Conservation (phyloP, 2,329 filamentous ascomycete species). For the Ophioceras dolichostomum region DNA sequence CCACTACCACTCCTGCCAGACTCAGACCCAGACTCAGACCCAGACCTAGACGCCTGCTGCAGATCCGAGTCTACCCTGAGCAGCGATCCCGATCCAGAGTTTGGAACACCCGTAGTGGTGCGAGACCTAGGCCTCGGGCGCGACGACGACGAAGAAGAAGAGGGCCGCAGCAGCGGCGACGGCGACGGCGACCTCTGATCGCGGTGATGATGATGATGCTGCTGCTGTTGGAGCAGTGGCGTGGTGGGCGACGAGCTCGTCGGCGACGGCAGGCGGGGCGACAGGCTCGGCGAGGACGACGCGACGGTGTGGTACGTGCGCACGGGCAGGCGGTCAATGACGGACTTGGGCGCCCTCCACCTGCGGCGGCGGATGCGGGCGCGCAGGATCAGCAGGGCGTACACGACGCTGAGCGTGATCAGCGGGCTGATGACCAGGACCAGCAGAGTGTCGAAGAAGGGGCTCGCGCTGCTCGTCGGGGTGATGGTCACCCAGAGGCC, state of each 20-base stretch:
- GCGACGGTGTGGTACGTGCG: slow-evolving; percentile 85
- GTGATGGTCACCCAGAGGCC: slow-evolving; percentile 96
- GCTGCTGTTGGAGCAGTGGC: slow-evolving; percentile 56
- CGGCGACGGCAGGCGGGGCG: slow-evolving; percentile 48
- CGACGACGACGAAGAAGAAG: slow-evolving; percentile 19
- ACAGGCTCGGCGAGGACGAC: slow-evolving; percentile 38
- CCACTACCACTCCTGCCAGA: too few species aligned
- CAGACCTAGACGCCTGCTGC: too few species aligned
- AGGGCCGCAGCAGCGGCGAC: neutral
- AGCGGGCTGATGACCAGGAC: slow-evolving; percentile 92
- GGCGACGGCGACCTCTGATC: neutral
- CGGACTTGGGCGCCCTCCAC: slow-evolving; percentile 95
- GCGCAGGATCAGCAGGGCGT: slow-evolving; percentile 74
- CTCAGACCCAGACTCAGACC: too few species aligned
- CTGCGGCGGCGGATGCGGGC: slow-evolving; percentile 79
- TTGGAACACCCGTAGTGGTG: slow-evolving; percentile 49
- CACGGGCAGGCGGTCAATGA: slow-evolving; percentile 89
- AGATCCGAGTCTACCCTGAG: slow-evolving; percentile 28
- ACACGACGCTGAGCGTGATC: slow-evolving; percentile 85
- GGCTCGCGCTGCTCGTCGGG: slow-evolving; percentile 76
- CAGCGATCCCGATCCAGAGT: slow-evolving; percentile 27
- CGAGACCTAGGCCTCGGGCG: slow-evolving; percentile 50
- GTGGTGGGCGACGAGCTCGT: slow-evolving; percentile 60
- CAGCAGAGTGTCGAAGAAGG: slow-evolving; percentile 93
- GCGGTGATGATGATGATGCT: too few species aligned